Evolutionary conservation across 108 stramenopile species (phyloP).

Genomic region (Pseudonitzschia delicatissima): DNA sequence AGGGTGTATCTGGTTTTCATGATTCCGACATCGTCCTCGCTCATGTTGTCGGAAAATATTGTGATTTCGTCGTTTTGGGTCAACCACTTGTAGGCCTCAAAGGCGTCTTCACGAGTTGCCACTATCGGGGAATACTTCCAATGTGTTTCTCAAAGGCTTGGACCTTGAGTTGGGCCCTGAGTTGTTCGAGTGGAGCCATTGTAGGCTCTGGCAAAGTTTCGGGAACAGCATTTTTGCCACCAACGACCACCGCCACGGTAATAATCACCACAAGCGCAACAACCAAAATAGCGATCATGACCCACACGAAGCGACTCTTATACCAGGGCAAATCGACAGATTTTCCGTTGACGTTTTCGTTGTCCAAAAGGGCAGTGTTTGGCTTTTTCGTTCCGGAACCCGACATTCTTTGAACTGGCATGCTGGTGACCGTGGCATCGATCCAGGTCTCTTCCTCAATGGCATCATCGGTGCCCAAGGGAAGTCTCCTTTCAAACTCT

Average conservation of each 20-base stretch:
- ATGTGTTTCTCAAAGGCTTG: background rate
- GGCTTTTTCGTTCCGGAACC: too few species aligned
- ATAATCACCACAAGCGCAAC: background rate
- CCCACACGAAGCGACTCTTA: background rate
- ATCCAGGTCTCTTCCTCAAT: background rate
- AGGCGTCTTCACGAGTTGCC: background rate
- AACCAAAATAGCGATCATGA: background rate
- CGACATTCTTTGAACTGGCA: too few species aligned
- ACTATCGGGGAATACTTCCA: background rate
- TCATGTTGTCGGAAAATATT: background rate
- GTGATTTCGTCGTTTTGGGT: background rate
- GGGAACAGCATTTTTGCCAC: background rate
- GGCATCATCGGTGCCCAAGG: background rate
- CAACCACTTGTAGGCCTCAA: background rate
- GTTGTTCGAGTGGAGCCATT: background rate
- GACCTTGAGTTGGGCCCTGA: background rate
- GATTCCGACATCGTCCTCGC: background rate
- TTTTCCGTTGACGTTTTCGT: background rate
- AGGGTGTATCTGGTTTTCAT: constrained; percentile 5
- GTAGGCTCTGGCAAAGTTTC: background rate
- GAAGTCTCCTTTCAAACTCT: background rate
- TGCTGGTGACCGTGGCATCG: background rate
- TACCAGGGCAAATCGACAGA: background rate
- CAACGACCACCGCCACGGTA: background rate
- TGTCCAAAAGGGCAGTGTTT: too few species aligned